Conservation (phyloP, 2,329 filamentous ascomycete genomes). For the Mycosphaerelloides madeirae region DNA sequence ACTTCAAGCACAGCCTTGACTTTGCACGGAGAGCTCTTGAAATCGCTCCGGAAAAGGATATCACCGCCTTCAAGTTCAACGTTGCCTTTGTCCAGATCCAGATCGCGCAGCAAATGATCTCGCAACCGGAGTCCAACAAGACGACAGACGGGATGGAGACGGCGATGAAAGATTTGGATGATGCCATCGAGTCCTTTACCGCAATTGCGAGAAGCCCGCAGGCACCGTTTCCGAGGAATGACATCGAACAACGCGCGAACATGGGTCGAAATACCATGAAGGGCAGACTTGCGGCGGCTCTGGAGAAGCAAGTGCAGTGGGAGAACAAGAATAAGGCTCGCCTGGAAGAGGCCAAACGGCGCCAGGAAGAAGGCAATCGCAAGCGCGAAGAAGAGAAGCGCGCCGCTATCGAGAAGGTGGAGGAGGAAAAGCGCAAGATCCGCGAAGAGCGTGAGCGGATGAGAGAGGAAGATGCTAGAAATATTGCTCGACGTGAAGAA, state of each 20-base stretch:
- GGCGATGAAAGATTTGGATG: conserved; percentile 73
- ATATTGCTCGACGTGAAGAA: conserved; percentile 66
- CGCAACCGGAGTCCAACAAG: conserved; percentile 68
- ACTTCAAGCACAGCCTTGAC: conserved; percentile 60
- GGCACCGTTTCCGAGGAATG: conserved; percentile 82
- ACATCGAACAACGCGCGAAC: conserved; percentile 90
- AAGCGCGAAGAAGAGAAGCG: conserved; percentile 72
- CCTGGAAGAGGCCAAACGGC: conserved; percentile 71
- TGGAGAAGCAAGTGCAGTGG: conserved; percentile 81
- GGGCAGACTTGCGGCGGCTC: conserved; percentile 80
- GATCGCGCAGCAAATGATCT: conserved; percentile 75
- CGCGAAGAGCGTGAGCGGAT: conserved; percentile 81
- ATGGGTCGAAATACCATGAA: conserved; percentile 96
- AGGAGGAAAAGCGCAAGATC: conserved; percentile 72
- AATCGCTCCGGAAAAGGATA: conserved; percentile 63
- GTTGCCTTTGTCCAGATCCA: conserved; percentile 97
- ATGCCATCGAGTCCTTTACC: conserved; percentile 69
- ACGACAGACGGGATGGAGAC: conserved; percentile 75
- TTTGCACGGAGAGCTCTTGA: conserved; percentile 67
- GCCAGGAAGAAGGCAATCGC: conserved; percentile 73
- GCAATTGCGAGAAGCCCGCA: conserved; percentile 54
- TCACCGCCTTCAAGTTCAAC: conserved; percentile 93
- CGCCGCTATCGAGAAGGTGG: conserved; percentile 62
- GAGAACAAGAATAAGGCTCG: conserved; percentile 90
- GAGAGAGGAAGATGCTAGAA: conserved; percentile 64